These are phyloP conservation scores for Manihot esculenta DNA, from an alignment of 441 rosid genomes.

Conservation along the genomic window DNA sequence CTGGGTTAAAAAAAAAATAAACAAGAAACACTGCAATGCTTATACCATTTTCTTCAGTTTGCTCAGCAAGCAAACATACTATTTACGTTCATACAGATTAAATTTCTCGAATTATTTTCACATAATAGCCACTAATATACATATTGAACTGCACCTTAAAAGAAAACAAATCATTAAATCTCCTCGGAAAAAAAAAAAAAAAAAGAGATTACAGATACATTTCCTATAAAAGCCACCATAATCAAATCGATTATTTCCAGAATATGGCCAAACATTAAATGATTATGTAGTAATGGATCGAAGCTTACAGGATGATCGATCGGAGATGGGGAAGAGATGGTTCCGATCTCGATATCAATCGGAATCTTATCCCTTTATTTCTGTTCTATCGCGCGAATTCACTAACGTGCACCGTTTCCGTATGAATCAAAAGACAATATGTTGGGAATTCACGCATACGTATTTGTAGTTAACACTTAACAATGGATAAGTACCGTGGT, in stretches of 20 bases:
- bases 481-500: too few relatives aligned
- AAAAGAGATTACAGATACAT: too few relatives aligned
- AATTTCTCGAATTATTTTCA: neutral
- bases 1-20: neutral
- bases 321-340: neutral
- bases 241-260: neutral
- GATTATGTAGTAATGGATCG: neutral
- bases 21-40: neutral
- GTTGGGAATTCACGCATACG: too few relatives aligned
- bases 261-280: neutral
- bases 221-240: neutral
- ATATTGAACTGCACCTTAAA: too few relatives aligned
- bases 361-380: neutral
- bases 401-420: neutral
- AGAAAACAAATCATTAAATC: neutral
- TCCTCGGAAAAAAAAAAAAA: neutral
- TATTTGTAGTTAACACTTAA: too few relatives aligned
- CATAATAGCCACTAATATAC: neutral
- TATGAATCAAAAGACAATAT: too few relatives aligned
- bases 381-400: neutral
- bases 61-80: neutral
- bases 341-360: neutral
- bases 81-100: neutral
- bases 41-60: neutral
- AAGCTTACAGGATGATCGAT: neutral